Evolutionary conservation across 1,284 basidiomycete species (phyloP), one percentile per base, ranked within the genome.

Genomic region (Sparassis latifolia): DNA sequence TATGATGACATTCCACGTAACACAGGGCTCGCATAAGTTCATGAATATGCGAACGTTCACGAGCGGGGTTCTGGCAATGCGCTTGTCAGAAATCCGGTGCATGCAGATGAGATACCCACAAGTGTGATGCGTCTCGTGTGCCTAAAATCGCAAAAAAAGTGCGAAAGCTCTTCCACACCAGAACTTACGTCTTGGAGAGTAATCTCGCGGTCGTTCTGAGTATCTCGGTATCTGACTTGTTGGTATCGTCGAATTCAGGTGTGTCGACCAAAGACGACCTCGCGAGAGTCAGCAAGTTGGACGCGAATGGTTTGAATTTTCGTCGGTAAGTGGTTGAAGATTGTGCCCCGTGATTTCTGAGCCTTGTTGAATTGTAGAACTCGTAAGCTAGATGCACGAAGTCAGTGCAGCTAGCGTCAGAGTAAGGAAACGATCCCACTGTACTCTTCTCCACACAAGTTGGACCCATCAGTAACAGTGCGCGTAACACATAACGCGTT

Each of bases 11-110:
- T 63, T 65, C 44, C 39, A 52, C 49, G 80, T 66, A 2, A 72
- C 67, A 12, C 53, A 62, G 27, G 75, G 72, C 7, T 79, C 79
- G 55, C 79, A 80, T 5, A 80, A 65, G 49, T 72, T 69, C 42
- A 71, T 64, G 60, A 80, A 78, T 59, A 78, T 70, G 35, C 66
- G 65, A 50, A 79, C 76, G 60, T 75, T 80, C 45, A 74, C 71
- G 12, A 66, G 66, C n/a, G 75, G 73, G 29, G 75, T 73, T 27
- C 78, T 76, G 42, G 72, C 73, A 56, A 80, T 68, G n/a, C 76
- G 65, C 59, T 69, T 64, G 54, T 79, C 78, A 44, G 75, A 70
- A 55, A 80, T 80, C 4, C 75, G 72, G 55, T 80, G 77, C 64
- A 79, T 67, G 63, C 79, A 80, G 45, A 80, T 71, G 56, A 20